A percentile compares a stretch with the other conserved stretches of the same genome.
Evolutionary conservation across 164 flowering plant species (phyloP).

Genomic region (Umbilicus rupestris): DNA sequence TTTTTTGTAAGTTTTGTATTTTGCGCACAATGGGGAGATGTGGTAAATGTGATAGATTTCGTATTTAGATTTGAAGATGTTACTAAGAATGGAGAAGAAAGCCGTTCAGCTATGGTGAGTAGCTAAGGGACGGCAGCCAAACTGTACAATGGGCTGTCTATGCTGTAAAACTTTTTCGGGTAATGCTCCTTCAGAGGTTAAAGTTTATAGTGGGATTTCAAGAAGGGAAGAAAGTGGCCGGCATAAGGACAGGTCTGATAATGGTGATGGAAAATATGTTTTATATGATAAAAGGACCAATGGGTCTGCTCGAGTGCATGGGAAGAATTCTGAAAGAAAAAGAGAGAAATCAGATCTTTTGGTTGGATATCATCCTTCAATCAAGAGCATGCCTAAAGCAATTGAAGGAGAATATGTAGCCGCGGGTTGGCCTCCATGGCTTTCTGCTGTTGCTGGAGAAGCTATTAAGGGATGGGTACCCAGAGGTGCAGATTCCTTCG

Average conservation of each 20-base stretch:
- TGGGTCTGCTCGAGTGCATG: slow-evolving; percentile 3
- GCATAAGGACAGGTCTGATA: background rate
- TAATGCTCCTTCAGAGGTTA: background rate
- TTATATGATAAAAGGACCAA: background rate
- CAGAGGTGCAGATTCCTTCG: slow-evolving; percentile 88
- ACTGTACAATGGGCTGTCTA: background rate
- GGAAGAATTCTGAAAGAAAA: slow-evolving; percentile 36
- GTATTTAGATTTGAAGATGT: no score
- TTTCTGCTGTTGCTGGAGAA: slow-evolving; percentile 90
- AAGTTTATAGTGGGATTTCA: background rate
- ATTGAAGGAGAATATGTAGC: slow-evolving; percentile 84
- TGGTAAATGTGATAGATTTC: no score
- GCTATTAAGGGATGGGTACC: slow-evolving; percentile 96
- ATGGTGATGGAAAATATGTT: slow-evolving; percentile 10
- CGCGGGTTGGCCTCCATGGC: slow-evolving; percentile 99
- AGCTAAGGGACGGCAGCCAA: background rate
- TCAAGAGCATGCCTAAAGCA: slow-evolving; percentile 46
- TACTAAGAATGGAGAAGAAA: no score
- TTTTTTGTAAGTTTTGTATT: no score
- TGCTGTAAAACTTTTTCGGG: background rate
- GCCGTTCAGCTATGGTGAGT: background rate
- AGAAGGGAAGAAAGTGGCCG: slow-evolving; percentile 4
- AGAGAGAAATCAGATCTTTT: slow-evolving; percentile 43
- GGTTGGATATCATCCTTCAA: slow-evolving; percentile 34
- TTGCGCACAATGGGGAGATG: no score